These are phyloP conservation scores for Mitragyna speciosa DNA, from an alignment of 257 asterid genomes.

Conservation along the genomic window DNA sequence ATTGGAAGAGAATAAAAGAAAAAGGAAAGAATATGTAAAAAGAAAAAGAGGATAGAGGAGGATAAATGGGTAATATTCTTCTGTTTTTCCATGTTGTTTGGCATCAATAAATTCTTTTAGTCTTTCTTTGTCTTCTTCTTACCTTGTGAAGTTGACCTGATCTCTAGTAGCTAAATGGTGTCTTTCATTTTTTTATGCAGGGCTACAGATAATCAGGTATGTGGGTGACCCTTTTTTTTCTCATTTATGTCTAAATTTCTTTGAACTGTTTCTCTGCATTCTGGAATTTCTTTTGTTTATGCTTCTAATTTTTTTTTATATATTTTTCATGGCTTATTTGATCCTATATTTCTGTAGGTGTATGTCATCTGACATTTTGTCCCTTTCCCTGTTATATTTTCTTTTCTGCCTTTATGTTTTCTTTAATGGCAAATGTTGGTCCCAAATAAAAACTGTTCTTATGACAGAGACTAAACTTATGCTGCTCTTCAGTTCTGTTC, in stretches of 20 bases:
- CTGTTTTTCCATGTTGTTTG: neutral
- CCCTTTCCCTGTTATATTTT: too few relatives aligned
- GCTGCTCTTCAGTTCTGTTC: too few relatives aligned
- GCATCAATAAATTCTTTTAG: neutral
- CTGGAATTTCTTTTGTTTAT: neutral
- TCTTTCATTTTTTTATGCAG: constrained; percentile 58
- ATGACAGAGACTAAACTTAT: too few relatives aligned
- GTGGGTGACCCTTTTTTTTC: neutral
- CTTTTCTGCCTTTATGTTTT: too few relatives aligned
- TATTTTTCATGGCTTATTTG: neutral
- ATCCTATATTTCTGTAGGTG: too few relatives aligned
- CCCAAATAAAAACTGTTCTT: too few relatives aligned
- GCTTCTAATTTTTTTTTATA: neutral
- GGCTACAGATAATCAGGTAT: constrained; percentile 96
- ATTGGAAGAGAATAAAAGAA: too few relatives aligned
- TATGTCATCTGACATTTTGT: neutral
- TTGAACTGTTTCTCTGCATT: neutral
- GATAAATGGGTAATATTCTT: neutral
- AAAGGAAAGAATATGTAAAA: too few relatives aligned
- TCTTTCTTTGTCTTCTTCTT: neutral
- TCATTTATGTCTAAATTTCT: neutral
- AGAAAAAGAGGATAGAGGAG: too few relatives aligned
- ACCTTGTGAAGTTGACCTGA: neutral
- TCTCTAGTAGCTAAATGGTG: constrained; percentile 20
- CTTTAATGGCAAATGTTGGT: too few relatives aligned